A percentile compares a stretch with the other conserved stretches of the same genome.
Conservation (phyloP, 2,329 filamentous ascomycete genomes). For the Cladobotryum protrusum region DNA sequence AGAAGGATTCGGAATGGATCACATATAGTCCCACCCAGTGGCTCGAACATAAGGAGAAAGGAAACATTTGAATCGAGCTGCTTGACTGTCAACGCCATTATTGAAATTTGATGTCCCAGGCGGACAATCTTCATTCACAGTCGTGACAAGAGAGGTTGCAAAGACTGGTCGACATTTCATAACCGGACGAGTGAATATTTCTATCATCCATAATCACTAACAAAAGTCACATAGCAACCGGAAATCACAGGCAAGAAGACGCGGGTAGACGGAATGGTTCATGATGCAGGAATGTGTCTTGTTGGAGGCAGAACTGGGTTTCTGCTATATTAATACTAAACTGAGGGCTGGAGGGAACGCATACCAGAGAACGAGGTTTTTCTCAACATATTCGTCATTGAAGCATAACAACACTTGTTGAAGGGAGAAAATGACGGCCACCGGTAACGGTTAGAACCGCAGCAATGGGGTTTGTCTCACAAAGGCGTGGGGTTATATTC, state of each 20-base stretch:
- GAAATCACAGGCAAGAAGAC: not conserved
- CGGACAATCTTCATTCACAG: not conserved
- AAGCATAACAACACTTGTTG: not conserved
- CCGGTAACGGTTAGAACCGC: not conserved
- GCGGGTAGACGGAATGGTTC: too few relatives aligned
- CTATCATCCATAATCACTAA: not conserved
- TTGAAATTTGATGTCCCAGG: not conserved
- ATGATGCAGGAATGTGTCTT: too few relatives aligned
- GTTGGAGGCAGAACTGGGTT: not conserved
- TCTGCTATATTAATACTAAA: not conserved
- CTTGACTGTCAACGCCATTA: slow-evolving; percentile 58
- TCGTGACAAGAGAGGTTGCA: not conserved
- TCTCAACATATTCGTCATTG: not conserved
- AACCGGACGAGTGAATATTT: not conserved
- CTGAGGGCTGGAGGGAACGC: not conserved
- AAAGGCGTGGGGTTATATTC: not conserved
- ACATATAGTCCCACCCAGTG: slow-evolving; percentile 26
- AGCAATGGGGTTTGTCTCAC: not conserved
- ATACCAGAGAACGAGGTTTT: not conserved
- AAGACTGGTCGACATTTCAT: not conserved
- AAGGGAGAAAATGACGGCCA: not conserved
- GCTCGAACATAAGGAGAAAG: slow-evolving; percentile 58
- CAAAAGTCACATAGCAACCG: not conserved
- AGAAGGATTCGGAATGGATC: slow-evolving; percentile 60
- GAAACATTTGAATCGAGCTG: slow-evolving; percentile 59